These are phyloP conservation scores for Hypsizygus marmoreus DNA, from an alignment of 768 basidiomycete species.

Conservation along the genomic window DNA sequence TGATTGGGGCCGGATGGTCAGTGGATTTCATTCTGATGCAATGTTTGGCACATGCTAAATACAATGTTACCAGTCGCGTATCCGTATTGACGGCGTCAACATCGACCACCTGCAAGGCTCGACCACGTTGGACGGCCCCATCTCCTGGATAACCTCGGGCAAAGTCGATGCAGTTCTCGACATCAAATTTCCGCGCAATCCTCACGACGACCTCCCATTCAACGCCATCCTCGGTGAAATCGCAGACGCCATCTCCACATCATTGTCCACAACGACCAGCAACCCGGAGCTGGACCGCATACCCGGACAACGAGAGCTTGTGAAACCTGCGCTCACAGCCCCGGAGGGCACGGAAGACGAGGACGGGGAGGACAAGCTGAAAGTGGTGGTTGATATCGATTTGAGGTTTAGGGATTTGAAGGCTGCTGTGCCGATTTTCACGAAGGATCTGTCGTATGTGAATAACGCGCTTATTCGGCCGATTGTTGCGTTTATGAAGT, in stretches of 20 bases:
- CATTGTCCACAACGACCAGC: conserved; percentile 47
- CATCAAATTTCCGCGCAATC: conserved; percentile 92
- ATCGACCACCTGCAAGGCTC: conserved; percentile 93
- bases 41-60: background rate
- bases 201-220: conserved; percentile 65
- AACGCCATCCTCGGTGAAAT: conserved; percentile 88
- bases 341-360: conserved; percentile 51
- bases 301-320: conserved; percentile 85
- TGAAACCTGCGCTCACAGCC: conserved; percentile 80
- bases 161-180: conserved; percentile 97
- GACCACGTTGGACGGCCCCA: conserved; percentile 80
- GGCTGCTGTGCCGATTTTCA: conserved; percentile 91
- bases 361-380: conserved; percentile 39
- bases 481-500: conserved; percentile 99
- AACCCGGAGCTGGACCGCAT: conserved; percentile 53
- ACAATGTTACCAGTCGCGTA: conserved; percentile 66
- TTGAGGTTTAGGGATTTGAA: conserved; percentile 93
- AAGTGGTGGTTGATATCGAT: conserved; percentile 87
- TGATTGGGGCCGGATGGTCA: conserved; percentile 91
- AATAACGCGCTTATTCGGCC: conserved; percentile 93
- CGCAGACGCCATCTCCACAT: conserved; percentile 82
- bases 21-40: conserved; percentile 20
- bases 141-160: conserved; percentile 97
- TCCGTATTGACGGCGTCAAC: conserved; percentile 95
- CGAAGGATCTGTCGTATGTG: conserved; percentile 84